Evolutionary conservation across 352 stramenopile genomes (phyloP), one percentile per base, ranked within the genome.

Genomic region (Phytophthora ramorum): DNA sequence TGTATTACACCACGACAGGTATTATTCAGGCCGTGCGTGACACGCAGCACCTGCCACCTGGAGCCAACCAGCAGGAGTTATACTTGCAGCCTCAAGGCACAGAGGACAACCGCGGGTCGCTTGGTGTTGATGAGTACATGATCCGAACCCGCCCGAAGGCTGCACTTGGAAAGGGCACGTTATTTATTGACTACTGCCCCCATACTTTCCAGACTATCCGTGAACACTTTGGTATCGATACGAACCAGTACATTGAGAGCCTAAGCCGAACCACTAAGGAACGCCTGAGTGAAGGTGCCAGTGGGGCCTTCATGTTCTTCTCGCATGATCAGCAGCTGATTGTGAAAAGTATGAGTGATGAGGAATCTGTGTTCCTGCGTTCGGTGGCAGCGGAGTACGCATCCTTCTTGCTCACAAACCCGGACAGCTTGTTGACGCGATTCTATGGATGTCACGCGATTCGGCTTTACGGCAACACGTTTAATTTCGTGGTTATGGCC

Each of bases 401-500:
- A 35, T 90, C 82, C 7, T 95, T 92, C 62, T 60, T 96, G 54
- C 64, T 94, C 1, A 93, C 85, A 32, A 92, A 96, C 53, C 86
- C 88, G 0, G 87, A 96, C 56, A 93, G 81, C 55, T 64, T 96
- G 34, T 60, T 96, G 28, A 94, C 85, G 37, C 81, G 87, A 8
- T 96, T 96, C 51, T 96, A 90, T 45, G 87, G 87, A 19, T 96
- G 87, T 28, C 87, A 96, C 69, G 87, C 87, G 6, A 93, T 96
- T 53, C 83, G 87, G 0, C 30, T 96, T 20, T 96, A 96, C 62
- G 87, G 87, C 69, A 96, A 93, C 65, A 95, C 86, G 43, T 96
- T 96, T 70, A 91, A 96, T 73, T 96, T 96, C 56, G 86, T 96
- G 17, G 88, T 96, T 20, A 96, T 96, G 88, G 83, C 86, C 7